Base-by-base conservation (phyloP, 2,329 filamentous ascomycete species). In the Whalleya microplaca region DNA sequence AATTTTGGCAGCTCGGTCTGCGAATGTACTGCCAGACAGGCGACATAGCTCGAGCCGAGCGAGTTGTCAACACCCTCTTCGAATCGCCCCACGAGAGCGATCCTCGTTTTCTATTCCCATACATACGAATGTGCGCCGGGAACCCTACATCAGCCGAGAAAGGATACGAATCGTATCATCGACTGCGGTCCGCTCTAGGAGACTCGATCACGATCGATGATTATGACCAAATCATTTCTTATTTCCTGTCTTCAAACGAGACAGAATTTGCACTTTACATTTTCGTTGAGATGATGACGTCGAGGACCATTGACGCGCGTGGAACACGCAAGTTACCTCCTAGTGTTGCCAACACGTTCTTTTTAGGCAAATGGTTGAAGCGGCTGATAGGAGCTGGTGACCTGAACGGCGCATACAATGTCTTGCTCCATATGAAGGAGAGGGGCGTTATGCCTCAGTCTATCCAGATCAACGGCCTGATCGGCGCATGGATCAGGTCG, bases 201-300 rank as follows among this genome's bases (percentile, higher is more conserved):
- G 69, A 78, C 21, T 73, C 79, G 0, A 88, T 92, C 75, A 83
- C 78, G 2, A 86, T 93, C 67, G 76, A 85, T 18, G 89, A 96
- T 68, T 96, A 93, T 65, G 92, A 96, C 70, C 78, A 83, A 58
- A 81, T 93, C 37, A 86, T 89, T 45, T 81, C 88, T 19, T 84
- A 83, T 44, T 91, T 96, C 66, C 75, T 96, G 21, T 79, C 86
- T 20, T 81, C 84, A 6, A 83, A 85, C 51, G 80, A 87, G 56
- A 79, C 84, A 5, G 83, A 89, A 57, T 81, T 87, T 57, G 91
- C 90, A 0, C 80, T 94, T 52, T 84, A 85, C 51, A 85, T 91
- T 0, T 96, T 96, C 72, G 90, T 89, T 64, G 91, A 96, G 71
- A 96, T 96, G 92, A 92, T 96, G 86, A 84, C 85, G 55, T 82